Evolutionary conservation across 345 rosid genomes (phyloP), one percentile per base, ranked within the genome.

Genomic region (Salix brachista): DNA sequence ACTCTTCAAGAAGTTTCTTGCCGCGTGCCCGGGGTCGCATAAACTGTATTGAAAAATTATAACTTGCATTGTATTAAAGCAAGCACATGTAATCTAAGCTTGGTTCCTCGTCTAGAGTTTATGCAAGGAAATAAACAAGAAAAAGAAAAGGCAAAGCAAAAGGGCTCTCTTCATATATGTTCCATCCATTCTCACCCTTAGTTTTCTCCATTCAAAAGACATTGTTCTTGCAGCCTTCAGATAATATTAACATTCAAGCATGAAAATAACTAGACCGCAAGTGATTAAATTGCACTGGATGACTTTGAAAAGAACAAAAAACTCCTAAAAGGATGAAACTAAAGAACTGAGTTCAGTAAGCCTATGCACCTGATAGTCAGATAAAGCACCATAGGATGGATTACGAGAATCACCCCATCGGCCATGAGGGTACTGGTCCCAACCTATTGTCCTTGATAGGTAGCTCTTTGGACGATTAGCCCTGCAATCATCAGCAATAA

Each of bases 381-480:
- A 74, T 34, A 93, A 89, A 67, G 90, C 92, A 78, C 98, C 89
- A 79, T 93, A 96, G 18, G 98, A 90, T 76, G 99, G 92, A 83
- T 89, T 93, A 71, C 85, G 77, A 75, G 99, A 86, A 88, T 93
- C 98, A 78, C 93, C 91, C 99, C 99, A 96, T 75, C 95, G 85
- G 19, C 98, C 99, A 70, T 58, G 90, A 46, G 98, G 98, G 76
- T 88, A 96, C 77, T 89, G 96, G 52, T 94, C 97, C 99, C 99
- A 96, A 68, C 92, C 94, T 73, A 84, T 76, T 69, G 99, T 93
- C 88, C 99, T 91, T 48, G 91, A 77, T 72, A 96, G 74, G 82
- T 96, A 96, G 88, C 99, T 96, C 94, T 94, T 93, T 21, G 99
- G 99, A 81, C 98, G 98, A 81, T 93, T 96, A 73, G 99, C 97